Conservation (phyloP, 176 grass and related monocot genomes). For the barley (Hordeum vulgare) region DNA sequence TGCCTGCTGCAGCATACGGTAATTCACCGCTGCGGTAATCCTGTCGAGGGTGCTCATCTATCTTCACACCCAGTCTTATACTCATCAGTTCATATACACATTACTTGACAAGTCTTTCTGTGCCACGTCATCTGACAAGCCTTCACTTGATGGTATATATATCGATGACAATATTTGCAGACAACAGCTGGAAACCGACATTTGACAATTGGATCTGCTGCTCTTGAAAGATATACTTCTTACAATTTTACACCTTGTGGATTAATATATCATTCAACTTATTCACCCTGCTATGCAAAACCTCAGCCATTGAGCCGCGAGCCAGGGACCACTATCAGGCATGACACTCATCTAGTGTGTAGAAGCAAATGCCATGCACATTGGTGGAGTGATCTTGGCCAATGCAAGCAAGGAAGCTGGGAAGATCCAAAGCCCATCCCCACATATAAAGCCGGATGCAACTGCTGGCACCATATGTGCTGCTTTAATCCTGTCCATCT, state of each 20-base stretch:
- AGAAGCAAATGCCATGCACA: constrained; percentile 90
- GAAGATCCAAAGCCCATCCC: constrained; percentile 96
- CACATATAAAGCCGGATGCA: constrained; percentile 90
- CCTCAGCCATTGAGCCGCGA: background rate
- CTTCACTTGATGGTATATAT: background rate
- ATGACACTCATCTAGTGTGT: constrained; percentile 25
- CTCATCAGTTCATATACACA: constrained; percentile 1
- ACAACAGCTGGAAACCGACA: background rate
- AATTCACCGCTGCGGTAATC: background rate
- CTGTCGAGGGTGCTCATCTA: background rate
- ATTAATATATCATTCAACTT: background rate
- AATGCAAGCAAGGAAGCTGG: constrained; percentile 86
- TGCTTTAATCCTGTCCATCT: constrained; percentile 52
- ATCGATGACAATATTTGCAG: background rate
- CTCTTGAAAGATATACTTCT: background rate
- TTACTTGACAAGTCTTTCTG: background rate
- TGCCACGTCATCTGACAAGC: background rate
- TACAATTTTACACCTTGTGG: background rate
- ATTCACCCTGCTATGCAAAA: background rate
- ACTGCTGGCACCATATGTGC: constrained; percentile 78
- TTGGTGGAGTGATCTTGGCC: constrained; percentile 68
- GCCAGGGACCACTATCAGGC: too few relatives aligned
- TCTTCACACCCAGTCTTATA: background rate
- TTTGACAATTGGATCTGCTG: constrained; percentile 6
- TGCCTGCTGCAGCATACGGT: background rate